Evolutionary conservation across 108 stramenopile species (phyloP).

Genomic region (Schizochytrium sp.): DNA sequence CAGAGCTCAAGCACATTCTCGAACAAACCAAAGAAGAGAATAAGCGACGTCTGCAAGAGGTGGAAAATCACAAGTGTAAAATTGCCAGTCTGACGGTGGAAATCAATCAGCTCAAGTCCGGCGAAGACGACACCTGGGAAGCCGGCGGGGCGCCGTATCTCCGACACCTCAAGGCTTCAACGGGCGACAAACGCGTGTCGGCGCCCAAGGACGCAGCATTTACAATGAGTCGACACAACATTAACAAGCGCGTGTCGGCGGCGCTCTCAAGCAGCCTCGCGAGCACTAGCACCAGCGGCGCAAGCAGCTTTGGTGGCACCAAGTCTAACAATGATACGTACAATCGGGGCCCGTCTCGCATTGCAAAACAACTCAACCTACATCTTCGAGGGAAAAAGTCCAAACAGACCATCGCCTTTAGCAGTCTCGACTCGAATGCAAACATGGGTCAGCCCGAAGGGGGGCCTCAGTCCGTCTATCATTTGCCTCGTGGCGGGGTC

Average conservation of each 20-base stretch:
- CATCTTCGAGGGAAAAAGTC: not conserved
- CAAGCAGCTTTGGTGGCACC: not conserved
- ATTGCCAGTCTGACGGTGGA: not conserved
- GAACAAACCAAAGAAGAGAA: not conserved
- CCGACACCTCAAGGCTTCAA: not conserved
- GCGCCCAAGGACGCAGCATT: not conserved
- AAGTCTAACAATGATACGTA: not conserved
- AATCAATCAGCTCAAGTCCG: not conserved
- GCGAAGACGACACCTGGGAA: not conserved
- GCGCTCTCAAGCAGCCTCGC: not conserved
- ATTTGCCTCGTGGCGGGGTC: conserved; percentile 29
- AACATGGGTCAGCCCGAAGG: not conserved
- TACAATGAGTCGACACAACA: not conserved
- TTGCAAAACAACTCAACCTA: not conserved
- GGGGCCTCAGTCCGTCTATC: not conserved
- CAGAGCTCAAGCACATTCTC: not conserved
- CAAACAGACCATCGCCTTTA: not conserved
- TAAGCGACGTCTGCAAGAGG: not conserved
- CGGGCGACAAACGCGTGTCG: not conserved
- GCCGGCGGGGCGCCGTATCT: not conserved
- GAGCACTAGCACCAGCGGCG: not conserved
- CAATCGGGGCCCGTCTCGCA: not conserved
- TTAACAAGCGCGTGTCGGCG: not conserved
- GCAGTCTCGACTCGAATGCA: not conserved
- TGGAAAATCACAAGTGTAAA: not conserved